These are phyloP conservation scores for Geotrichum aggregatum DNA, from an alignment of 1,139 yeast species.

Conservation along the genomic window DNA sequence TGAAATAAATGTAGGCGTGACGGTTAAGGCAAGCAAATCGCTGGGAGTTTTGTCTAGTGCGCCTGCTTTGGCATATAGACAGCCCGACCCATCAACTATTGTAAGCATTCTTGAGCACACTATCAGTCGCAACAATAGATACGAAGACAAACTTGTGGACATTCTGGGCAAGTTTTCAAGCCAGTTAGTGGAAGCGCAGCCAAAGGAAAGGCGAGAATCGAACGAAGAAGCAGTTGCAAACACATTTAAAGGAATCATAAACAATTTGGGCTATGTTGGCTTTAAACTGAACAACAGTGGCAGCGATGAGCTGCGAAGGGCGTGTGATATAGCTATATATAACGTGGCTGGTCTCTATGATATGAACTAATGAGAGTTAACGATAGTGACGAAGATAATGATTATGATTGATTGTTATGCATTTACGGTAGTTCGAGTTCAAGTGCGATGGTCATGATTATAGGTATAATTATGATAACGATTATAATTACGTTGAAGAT, in stretches of 20 bases:
- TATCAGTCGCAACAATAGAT: not conserved
- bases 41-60: slow-evolving; percentile 25
- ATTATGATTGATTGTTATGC: no score
- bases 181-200: slow-evolving; percentile 4
- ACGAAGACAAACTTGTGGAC: slow-evolving; percentile 5
- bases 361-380: no score
- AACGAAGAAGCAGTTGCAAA: slow-evolving; percentile 7
- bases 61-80: not conserved
- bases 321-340: slow-evolving; percentile 3
- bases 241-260: slow-evolving; percentile 9
- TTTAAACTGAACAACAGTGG: not conserved
- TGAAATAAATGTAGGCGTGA: slow-evolving; percentile 12
- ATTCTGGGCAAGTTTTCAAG: slow-evolving; percentile 12
- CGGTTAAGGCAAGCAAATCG: slow-evolving; percentile 24
- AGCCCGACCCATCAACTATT: not conserved
- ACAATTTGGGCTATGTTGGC: slow-evolving; percentile 10
- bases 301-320: not conserved
- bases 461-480: no score
- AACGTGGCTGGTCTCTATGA: not conserved
- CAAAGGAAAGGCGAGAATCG: not conserved
- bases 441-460: no score
- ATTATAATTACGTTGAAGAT: no score
- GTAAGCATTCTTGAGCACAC: slow-evolving; percentile 6
- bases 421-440: no score
- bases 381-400: no score